phyloP scores from a whole-genome alignment of 139 green algal genomes.

The Closterium sp. region DNA sequence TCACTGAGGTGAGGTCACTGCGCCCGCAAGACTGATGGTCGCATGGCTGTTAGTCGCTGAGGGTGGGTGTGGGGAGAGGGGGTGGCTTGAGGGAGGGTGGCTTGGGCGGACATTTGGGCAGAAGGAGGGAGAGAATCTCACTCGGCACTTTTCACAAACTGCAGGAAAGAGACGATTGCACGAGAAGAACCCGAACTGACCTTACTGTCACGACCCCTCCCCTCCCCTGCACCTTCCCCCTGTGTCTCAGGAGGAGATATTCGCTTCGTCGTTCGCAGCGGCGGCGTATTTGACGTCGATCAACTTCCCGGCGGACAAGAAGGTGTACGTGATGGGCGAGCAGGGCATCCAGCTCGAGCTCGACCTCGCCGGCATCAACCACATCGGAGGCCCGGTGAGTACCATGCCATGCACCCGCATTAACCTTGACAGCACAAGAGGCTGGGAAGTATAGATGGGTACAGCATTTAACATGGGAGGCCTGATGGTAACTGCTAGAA shows the following conservation, averaged over 20 bases:
- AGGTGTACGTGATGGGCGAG: slow-evolving; percentile 77
- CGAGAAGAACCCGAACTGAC: slow-evolving; percentile 66
- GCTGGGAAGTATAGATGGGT: too few species aligned
- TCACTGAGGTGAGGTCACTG: slow-evolving; percentile 57
- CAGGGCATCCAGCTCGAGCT: slow-evolving; percentile 93
- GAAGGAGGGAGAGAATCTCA: too few species aligned
- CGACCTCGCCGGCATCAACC: slow-evolving; percentile 86
- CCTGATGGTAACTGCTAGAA: too few species aligned
- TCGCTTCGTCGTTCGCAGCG: slow-evolving; percentile 96
- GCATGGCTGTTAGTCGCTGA: too few species aligned
- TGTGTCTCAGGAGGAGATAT: slow-evolving; percentile 90
- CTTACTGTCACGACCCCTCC: background rate
- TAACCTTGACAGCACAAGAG: too few species aligned
- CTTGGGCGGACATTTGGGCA: too few species aligned
- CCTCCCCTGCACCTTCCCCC: background rate
- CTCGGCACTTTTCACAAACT: too few species aligned
- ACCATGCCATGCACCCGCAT: background rate
- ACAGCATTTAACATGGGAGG: too few species aligned
- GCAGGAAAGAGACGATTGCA: too few species aligned
- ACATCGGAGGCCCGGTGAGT: slow-evolving; percentile 81
- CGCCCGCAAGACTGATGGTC: too few species aligned
- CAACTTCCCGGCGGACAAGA: slow-evolving; percentile 91
- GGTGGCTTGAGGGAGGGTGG: too few species aligned
- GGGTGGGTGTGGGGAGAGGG: too few species aligned
- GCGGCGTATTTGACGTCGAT: slow-evolving; percentile 94